Evolutionary conservation across 2,329 filamentous ascomycete species (phyloP), one percentile per base, ranked within the genome.

Genomic region (Penicillium crustosum): DNA sequence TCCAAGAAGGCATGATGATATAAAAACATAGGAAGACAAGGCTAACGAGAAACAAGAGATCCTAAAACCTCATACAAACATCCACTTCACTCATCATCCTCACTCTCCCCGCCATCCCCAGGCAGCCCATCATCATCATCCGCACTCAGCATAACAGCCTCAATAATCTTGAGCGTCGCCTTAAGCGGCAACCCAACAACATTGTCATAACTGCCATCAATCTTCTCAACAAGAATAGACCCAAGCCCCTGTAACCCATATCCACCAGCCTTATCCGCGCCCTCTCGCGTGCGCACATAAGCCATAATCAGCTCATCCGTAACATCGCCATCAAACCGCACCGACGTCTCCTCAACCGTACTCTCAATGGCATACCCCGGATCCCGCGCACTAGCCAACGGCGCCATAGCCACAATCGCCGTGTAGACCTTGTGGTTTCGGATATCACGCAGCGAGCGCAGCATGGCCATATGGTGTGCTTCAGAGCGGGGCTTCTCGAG

Each of bases 221-320:
- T 89, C 74, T 83, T 89, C 73, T 97, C 92, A 13, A 99, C 87
- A 57, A 99, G 76, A 72, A 97, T 87, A 9, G 90, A 89, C 1
- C 90, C 94, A 12, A 93, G 80, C 0, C 93, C 94, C 76, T 99
- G 94, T 53, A 99, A 85, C 1, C 91, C 94, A 75, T 99, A 99
- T 0, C 94, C 94, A 2, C 94, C 94, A 0, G 94, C 94, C 81
- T 97, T 99, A 75, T 97, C 94, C 12, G 86, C 92, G 2, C 94
- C 94, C 79, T 99, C 94, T 55, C 93, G 83, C 23, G 93, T 97
- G 58, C 72, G 70, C 50, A 83, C 81, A 73, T 83, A 83, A 53
- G 84, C 84, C 66, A 91, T 80, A 58, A 97, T 87, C 65, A 96
- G 83, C 59, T 96, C 92, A 77, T 99, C 93, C 15, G 86, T 86